phyloP scores from a whole-genome alignment of 768 basidiomycete species.

The Nidula microcarpa region DNA sequence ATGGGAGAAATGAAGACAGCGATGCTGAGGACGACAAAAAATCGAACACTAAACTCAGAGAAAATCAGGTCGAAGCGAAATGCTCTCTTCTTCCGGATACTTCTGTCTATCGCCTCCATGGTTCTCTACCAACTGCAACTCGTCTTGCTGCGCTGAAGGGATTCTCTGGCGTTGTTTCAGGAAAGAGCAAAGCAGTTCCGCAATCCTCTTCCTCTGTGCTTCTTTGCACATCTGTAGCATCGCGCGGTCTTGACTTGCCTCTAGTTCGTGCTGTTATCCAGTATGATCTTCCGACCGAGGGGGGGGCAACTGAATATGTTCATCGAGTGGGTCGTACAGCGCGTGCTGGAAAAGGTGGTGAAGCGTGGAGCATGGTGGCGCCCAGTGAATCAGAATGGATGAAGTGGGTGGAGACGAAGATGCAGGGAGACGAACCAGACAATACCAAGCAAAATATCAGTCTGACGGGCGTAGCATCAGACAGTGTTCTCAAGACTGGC shows the following conservation, averaged over 20 bases:
- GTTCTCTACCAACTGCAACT: conserved; percentile 78
- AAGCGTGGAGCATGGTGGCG: conserved; percentile 90
- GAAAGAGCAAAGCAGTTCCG: conserved; percentile 17
- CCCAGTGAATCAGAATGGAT: conserved; percentile 91
- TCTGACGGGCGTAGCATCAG: conserved; percentile 60
- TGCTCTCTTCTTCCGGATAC: conserved; percentile 82
- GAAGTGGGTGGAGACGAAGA: conserved; percentile 81
- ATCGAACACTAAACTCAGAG: conserved; percentile 14
- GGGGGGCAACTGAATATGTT: conserved; percentile 93
- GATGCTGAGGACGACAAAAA: conserved; percentile 16
- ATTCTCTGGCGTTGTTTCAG: conserved; percentile 54
- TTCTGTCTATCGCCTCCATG: conserved; percentile 86
- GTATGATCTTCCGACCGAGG: conserved; percentile 97
- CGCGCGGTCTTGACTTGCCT: conserved; percentile 95
- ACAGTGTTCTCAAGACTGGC: conserved; percentile 71
- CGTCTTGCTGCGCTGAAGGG: conserved; percentile 81
- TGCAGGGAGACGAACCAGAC: conserved; percentile 50
- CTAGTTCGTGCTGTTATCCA: conserved; percentile 93
- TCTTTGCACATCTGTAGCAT: conserved; percentile 95
- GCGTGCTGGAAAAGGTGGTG: conserved; percentile 91
- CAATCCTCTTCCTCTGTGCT: conserved; percentile 61
- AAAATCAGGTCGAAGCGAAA: conserved; percentile 50
- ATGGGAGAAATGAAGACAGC: conserved; percentile 15
- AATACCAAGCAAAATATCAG: conserved; percentile 37
- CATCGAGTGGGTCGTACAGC: conserved; percentile 97